Percentiles rank a stretch among this genome's conserved stretches.
These are phyloP conservation scores for Boletus insuetus DNA, from an alignment of 768 basidiomycete species.

Conservation along the genomic window DNA sequence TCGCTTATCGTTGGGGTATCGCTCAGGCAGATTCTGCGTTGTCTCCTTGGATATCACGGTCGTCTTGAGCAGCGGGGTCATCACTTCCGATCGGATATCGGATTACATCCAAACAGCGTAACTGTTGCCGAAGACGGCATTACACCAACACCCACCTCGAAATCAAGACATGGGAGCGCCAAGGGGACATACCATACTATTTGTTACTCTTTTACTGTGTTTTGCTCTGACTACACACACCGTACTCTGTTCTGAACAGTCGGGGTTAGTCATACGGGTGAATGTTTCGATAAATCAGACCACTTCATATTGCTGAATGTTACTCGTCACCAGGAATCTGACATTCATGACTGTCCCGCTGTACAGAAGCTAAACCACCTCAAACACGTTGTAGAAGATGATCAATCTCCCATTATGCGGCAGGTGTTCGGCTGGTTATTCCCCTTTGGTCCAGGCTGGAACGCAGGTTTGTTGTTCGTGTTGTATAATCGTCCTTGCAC, in stretches of 20 bases:
- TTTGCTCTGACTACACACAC: constrained; percentile 20
- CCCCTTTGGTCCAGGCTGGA: constrained; percentile 89
- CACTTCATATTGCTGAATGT: constrained; percentile 7
- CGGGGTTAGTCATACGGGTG: constrained; percentile 31
- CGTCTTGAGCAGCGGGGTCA: too few species aligned
- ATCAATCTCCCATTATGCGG: constrained; percentile 73
- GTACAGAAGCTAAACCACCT: constrained; percentile 52
- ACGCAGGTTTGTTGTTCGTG: constrained; percentile 49
- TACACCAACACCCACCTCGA: not conserved
- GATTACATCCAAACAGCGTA: constrained; percentile 12
- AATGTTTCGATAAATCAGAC: constrained; percentile 12
- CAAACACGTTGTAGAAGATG: constrained; percentile 58
- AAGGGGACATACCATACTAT: constrained; percentile 23
- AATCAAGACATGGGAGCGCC: constrained; percentile 19
- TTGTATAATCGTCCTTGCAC: constrained; percentile 9
- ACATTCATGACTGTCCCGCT: constrained; percentile 41
- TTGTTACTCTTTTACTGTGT: constrained; percentile 46
- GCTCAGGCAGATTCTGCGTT: too few species aligned
- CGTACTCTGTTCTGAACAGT: constrained; percentile 18
- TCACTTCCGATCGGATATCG: constrained; percentile 23
- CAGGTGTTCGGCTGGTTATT: constrained; percentile 79
- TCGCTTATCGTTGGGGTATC: too few species aligned
- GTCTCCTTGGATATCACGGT: too few species aligned
- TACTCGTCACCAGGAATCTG: constrained; percentile 37
- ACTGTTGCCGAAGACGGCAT: not conserved